These are phyloP conservation scores for Vitis rupestris DNA, from an alignment of 164 flowering plant genomes.

Conservation along the genomic window DNA sequence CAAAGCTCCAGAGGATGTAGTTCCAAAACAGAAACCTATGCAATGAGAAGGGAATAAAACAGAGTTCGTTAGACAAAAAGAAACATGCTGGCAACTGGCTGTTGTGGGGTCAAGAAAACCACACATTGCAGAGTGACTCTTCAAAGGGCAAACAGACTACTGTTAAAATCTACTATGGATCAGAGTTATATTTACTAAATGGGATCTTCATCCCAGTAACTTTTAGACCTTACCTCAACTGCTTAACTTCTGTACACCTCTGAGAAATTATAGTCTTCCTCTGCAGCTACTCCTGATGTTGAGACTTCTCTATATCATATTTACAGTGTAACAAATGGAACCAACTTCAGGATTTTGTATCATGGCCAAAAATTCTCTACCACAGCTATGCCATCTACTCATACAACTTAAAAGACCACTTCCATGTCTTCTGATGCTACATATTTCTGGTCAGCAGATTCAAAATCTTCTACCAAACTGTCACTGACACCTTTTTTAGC, in stretches of 20 bases:
- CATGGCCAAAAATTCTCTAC: background rate
- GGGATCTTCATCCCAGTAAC: background rate
- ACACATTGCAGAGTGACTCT: no score
- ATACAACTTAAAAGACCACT: slow-evolving; percentile 9
- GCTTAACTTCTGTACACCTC: slow-evolving; percentile 10
- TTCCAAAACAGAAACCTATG: no score
- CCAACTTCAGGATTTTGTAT: background rate
- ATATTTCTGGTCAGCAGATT: slow-evolving; percentile 8
- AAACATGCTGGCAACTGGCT: no score
- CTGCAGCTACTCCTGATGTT: background rate
- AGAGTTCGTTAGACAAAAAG: no score
- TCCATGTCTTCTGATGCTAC: slow-evolving; percentile 16
- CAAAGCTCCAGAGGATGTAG: no score
- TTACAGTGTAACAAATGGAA: slow-evolving; percentile 6
- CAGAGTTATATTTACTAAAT: no score
- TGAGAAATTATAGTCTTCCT: slow-evolving; percentile 2
- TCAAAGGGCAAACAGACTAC: no score
- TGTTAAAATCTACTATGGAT: no score
- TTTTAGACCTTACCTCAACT: background rate
- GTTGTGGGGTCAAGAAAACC: no score
- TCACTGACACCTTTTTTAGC: slow-evolving; percentile 6
- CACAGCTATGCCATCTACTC: background rate
- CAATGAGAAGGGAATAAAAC: no score
- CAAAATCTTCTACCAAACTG: slow-evolving; percentile 8
- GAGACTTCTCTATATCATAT: background rate